Conservation (phyloP, 768 basidiomycete genomes). For the Tylopilus cervinicoccineus region DNA sequence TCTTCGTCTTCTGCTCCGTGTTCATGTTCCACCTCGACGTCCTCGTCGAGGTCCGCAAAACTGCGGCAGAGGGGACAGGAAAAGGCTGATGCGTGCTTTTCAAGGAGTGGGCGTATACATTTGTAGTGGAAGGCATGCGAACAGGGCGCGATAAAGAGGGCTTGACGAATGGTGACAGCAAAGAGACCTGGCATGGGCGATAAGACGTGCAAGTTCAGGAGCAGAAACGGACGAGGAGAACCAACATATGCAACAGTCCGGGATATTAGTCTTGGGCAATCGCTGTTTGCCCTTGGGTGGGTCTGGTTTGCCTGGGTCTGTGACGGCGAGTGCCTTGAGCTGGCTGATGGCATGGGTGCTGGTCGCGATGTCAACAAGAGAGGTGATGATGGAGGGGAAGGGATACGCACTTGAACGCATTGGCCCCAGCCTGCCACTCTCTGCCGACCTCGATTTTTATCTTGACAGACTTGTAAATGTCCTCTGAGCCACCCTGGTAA, state of each 20-base stretch:
- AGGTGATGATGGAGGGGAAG: not conserved
- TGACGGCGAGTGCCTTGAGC: conserved; percentile 62
- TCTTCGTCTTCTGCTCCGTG: conserved; percentile 27
- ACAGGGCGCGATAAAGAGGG: conserved; percentile 96
- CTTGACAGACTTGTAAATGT: conserved; percentile 96
- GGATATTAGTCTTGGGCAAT: conserved; percentile 43
- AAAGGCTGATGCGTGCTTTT: conserved; percentile 89
- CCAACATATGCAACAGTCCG: conserved; percentile 94
- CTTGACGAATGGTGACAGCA: conserved; percentile 88
- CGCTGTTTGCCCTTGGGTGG: conserved; percentile 21
- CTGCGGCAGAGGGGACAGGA: conserved; percentile 94
- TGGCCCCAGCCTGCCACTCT: conserved; percentile 86
- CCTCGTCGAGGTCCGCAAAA: conserved; percentile 92
- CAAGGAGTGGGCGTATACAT: conserved; percentile 88
- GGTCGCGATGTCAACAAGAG: not conserved
- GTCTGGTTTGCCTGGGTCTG: conserved; percentile 20
- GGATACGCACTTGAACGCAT: conserved; percentile 73
- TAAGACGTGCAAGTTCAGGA: not conserved
- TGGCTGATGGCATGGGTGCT: conserved; percentile 79
- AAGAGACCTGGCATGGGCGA: conserved; percentile 51
- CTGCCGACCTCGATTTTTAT: conserved; percentile 87
- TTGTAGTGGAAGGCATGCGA: conserved; percentile 97
- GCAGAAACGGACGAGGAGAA: conserved; percentile 2
- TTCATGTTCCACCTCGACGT: conserved; percentile 72
- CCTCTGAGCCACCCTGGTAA: conserved; percentile 95